phyloP scores from a whole-genome alignment of 768 basidiomycete species.

The Leccinum longicurvipes region DNA sequence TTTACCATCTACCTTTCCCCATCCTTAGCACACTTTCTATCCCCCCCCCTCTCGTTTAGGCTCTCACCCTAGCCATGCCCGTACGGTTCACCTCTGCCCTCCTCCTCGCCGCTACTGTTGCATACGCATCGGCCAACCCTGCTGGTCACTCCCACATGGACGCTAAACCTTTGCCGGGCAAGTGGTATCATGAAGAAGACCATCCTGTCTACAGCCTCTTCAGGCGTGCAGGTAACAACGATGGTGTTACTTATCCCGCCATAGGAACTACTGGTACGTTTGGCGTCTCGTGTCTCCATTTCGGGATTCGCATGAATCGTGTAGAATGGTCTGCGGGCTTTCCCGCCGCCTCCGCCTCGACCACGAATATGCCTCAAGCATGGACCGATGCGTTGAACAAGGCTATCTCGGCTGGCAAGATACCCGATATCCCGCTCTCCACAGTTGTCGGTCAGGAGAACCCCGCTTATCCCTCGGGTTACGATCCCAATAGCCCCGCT shows the following conservation, averaged over 20 bases:
- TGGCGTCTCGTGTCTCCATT: neutral
- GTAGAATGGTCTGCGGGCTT: constrained; percentile 64
- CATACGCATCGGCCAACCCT: constrained; percentile 18
- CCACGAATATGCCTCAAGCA: constrained; percentile 49
- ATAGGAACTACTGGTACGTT: constrained; percentile 59
- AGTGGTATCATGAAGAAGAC: constrained; percentile 61
- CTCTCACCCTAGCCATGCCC: constrained; percentile 28
- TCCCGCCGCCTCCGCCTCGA: constrained; percentile 52
- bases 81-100: constrained; percentile 21
- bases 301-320: neutral
- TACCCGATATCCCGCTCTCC: constrained; percentile 64
- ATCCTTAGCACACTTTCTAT: constrained; percentile 18
- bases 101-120: constrained; percentile 24
- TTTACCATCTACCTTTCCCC: constrained; percentile 6
- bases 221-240: constrained; percentile 43
- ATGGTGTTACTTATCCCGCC: constrained; percentile 48
- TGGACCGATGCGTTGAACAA: constrained; percentile 73
- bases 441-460: constrained; percentile 30
- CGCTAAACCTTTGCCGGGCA: constrained; percentile 24
- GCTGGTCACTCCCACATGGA: constrained; percentile 18
- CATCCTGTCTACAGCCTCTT: constrained; percentile 66
- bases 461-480: constrained; percentile 38
- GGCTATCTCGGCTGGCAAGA: constrained; percentile 65
- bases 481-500: constrained; percentile 41
- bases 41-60: constrained; percentile 40